Conservation (phyloP, 1,139 yeast species). For the Magnusiomyces tetraspermus region DNA sequence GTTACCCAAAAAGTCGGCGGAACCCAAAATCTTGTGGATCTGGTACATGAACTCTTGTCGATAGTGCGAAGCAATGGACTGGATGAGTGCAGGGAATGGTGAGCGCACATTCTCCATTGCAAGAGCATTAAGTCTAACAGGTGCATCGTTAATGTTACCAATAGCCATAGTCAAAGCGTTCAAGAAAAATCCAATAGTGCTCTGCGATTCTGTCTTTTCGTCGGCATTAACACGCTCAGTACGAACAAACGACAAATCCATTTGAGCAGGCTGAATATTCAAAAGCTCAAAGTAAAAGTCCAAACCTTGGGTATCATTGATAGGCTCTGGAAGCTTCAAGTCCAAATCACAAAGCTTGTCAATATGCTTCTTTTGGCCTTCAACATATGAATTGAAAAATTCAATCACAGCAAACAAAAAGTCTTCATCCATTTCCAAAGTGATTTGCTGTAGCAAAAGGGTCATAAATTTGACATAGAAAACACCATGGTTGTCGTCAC, state of each 20-base stretch:
- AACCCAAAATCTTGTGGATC: constrained; percentile 84
- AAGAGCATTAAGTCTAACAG: constrained; percentile 78
- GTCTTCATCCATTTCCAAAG: constrained; percentile 90
- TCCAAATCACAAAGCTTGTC: constrained; percentile 50
- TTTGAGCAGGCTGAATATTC: constrained; percentile 83
- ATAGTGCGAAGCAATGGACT: constrained; percentile 74
- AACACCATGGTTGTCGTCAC: constrained; percentile 87
- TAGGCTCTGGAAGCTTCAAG: constrained; percentile 63
- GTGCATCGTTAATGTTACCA: constrained; percentile 96
- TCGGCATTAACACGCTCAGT: constrained; percentile 68
- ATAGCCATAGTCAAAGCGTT: constrained; percentile 92
- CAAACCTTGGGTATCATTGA: constrained; percentile 45
- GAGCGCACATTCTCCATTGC: constrained; percentile 83
- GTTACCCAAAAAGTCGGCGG: constrained; percentile 92
- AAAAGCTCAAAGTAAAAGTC: constrained; percentile 89
- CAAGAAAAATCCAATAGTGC: constrained; percentile 58
- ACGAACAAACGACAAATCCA: constrained; percentile 84
- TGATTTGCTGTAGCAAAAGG: constrained; percentile 75
- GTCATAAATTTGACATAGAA: constrained; percentile 87
- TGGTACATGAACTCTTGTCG: constrained; percentile 90
- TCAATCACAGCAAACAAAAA: constrained; percentile 76
- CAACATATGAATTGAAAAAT: constrained; percentile 41
- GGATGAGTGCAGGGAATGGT: constrained; percentile 63
- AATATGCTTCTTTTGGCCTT: constrained; percentile 54
- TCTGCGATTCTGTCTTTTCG: constrained; percentile 43